Evolutionary conservation across 352 stramenopile species (phyloP).

Genomic region (Globisporangium nagaii): DNA sequence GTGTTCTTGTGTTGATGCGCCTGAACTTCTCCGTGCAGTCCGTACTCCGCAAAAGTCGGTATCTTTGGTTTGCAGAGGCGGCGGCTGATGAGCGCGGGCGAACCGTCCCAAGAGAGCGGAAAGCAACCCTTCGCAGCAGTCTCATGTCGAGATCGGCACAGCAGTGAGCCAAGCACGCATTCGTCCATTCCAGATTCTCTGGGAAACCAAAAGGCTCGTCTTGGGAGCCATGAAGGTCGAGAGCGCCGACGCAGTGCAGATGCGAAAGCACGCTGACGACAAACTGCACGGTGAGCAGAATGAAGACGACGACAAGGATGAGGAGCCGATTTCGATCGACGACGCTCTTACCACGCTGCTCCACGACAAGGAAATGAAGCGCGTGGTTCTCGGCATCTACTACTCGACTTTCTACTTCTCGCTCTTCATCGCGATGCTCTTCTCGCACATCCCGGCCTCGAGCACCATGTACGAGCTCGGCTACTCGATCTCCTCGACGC

Average conservation of each 20-base stretch:
- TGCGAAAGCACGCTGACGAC: not conserved
- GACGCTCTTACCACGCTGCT: slow-evolving; percentile 25
- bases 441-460: slow-evolving; percentile 27
- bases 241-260: not conserved
- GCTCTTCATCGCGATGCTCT: slow-evolving; percentile 42
- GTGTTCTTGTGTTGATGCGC: too few relatives aligned
- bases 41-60: too few relatives aligned
- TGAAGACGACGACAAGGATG: too few relatives aligned
- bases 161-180: too few relatives aligned
- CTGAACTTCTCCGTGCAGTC: too few relatives aligned
- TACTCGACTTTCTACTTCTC: slow-evolving; percentile 32
- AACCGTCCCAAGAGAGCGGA: too few relatives aligned
- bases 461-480: slow-evolving; percentile 28
- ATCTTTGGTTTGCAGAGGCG: too few relatives aligned
- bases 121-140: too few relatives aligned
- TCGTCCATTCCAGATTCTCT: too few relatives aligned
- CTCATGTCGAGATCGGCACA: not conserved
- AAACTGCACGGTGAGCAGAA: not conserved
- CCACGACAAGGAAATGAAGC: slow-evolving; percentile 32
- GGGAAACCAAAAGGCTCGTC: too few relatives aligned
- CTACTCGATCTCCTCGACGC: slow-evolving; percentile 22
- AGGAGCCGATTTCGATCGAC: slow-evolving; percentile 7
- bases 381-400: slow-evolving; percentile 25
- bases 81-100: too few relatives aligned
- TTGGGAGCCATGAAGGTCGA: slow-evolving; percentile 1